Conservation (phyloP, 805 yeast genomes). For the Komagataella ulmi region DNA sequence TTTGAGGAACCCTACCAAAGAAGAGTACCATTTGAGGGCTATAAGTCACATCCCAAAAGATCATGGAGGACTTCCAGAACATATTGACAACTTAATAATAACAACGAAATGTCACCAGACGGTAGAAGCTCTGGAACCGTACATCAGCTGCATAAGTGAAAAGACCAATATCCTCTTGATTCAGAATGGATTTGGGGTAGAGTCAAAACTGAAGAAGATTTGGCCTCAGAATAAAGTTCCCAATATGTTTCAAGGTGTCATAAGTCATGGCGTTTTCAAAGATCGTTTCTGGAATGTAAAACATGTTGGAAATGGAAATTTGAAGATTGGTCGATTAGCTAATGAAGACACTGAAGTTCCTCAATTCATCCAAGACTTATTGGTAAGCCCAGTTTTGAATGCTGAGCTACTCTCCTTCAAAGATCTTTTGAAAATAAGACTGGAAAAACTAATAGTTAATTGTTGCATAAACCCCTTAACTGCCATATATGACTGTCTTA, state of each 20-base stretch:
- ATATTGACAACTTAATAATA: conserved; percentile 31
- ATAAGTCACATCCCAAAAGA: conserved; percentile 7
- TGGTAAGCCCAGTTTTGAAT: conserved; percentile 14
- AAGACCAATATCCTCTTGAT: conserved; percentile 48
- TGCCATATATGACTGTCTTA: conserved; percentile 61
- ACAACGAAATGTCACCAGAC: conserved; percentile 78
- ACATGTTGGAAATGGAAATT: conserved; percentile 64
- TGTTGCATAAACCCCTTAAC: conserved; percentile 78
- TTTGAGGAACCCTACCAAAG: conserved; percentile 2
- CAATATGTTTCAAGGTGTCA: conserved; percentile 56
- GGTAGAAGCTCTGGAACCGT: conserved; percentile 41
- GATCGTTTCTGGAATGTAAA: conserved; percentile 26
- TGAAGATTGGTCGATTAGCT: conserved; percentile 43
- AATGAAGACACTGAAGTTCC: conserved; percentile 8
- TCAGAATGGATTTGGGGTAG: conserved; percentile 81
- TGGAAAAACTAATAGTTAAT: conserved; percentile 68
- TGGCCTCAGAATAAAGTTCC: conserved; percentile 52
- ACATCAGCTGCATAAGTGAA: conserved; percentile 31
- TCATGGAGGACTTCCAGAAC: conserved; percentile 5
- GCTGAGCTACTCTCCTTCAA: conserved; percentile 22
- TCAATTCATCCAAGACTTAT: conserved; percentile 11
- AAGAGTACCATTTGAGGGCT: background rate
- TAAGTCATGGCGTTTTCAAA: conserved; percentile 75
- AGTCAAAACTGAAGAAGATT: conserved; percentile 31
- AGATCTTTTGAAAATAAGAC: conserved; percentile 39